Conservation (phyloP, 805 yeast genomes). For the Saccharomycopsis sp. region DNA sequence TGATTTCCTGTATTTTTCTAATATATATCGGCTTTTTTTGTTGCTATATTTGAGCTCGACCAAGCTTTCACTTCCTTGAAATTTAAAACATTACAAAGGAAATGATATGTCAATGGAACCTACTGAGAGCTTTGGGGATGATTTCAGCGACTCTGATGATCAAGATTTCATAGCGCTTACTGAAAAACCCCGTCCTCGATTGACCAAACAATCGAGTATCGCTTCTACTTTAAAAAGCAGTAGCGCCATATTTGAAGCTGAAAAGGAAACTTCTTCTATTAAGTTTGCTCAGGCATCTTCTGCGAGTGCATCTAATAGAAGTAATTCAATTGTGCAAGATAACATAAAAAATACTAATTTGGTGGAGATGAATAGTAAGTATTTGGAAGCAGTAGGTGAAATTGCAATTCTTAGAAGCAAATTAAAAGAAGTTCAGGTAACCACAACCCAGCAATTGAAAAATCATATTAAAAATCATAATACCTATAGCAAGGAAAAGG, state of each 20-base stretch:
- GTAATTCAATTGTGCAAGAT: not conserved
- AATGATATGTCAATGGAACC: slow-evolving; percentile 6
- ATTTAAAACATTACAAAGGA: too few relatives aligned
- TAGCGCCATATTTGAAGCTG: too few relatives aligned
- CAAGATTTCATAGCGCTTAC: slow-evolving; percentile 43
- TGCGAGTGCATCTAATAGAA: not conserved
- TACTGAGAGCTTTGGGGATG: slow-evolving; percentile 25
- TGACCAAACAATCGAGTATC: slow-evolving; percentile 6
- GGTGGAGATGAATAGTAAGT: slow-evolving; percentile 27
- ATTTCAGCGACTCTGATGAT: slow-evolving; percentile 37
- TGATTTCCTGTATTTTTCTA: too few relatives aligned
- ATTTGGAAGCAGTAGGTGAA: slow-evolving; percentile 68
- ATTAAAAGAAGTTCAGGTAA: slow-evolving; percentile 39
- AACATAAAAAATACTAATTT: slow-evolving; percentile 6
- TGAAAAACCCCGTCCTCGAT: slow-evolving; percentile 31
- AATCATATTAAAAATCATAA: slow-evolving; percentile 25
- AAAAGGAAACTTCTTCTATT: too few relatives aligned
- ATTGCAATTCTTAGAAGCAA: slow-evolving; percentile 70
- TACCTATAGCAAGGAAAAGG: slow-evolving; percentile 25
- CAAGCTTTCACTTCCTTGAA: too few relatives aligned
- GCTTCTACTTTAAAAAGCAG: not conserved
- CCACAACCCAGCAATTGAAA: slow-evolving; percentile 33
- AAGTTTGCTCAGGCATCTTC: too few relatives aligned
- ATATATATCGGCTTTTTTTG: too few relatives aligned
- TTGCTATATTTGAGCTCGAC: too few relatives aligned